Conservation (phyloP, 495 filamentous ascomycete genomes). For the Mycothermus thermophilus region DNA sequence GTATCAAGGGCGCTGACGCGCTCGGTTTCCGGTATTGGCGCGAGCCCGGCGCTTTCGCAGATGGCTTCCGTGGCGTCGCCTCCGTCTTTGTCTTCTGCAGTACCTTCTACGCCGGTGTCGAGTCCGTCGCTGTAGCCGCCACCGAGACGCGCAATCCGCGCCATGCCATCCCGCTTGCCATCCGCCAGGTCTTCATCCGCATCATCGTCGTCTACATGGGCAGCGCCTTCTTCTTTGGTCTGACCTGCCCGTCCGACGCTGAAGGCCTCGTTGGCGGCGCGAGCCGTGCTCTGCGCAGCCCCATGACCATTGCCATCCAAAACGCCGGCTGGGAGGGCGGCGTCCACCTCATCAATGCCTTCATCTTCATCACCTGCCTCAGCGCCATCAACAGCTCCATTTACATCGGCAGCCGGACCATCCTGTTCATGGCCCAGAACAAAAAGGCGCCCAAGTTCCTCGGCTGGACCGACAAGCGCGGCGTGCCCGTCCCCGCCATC, state of each 20-base stretch:
- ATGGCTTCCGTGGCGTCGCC: conserved; percentile 50
- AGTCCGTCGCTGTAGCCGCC: conserved; percentile 59
- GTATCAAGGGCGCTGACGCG: conserved; percentile 29
- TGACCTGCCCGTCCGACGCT: conserved; percentile 39
- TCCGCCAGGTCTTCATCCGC: conserved; percentile 62
- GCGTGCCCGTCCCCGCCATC: conserved; percentile 52
- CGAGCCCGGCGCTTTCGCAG: conserved; percentile 50
- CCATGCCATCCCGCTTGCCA: conserved; percentile 54
- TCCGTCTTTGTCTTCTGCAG: conserved; percentile 50
- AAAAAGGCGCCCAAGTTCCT: conserved; percentile 53
- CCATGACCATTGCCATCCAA: conserved; percentile 48
- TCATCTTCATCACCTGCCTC: conserved; percentile 55
- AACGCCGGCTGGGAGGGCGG: conserved; percentile 41
- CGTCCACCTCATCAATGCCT: conserved; percentile 55
- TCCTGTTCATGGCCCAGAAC: conserved; percentile 52
- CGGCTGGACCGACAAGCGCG: conserved; percentile 45
- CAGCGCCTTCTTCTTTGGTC: conserved; percentile 56
- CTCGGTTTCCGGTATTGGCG: conserved; percentile 56
- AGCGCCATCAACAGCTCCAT: conserved; percentile 58
- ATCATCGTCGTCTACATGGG: conserved; percentile 65
- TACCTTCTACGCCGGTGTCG: conserved; percentile 63
- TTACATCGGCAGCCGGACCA: conserved; percentile 51
- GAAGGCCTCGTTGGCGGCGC: conserved; percentile 34
- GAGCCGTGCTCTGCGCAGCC: conserved; percentile 35
- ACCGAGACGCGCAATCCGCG: conserved; percentile 62